Percentiles rank a stretch among this genome's conserved stretches.
phyloP scores from a whole-genome alignment of 1,284 basidiomycete species.

The Leccinum subrobustum region DNA sequence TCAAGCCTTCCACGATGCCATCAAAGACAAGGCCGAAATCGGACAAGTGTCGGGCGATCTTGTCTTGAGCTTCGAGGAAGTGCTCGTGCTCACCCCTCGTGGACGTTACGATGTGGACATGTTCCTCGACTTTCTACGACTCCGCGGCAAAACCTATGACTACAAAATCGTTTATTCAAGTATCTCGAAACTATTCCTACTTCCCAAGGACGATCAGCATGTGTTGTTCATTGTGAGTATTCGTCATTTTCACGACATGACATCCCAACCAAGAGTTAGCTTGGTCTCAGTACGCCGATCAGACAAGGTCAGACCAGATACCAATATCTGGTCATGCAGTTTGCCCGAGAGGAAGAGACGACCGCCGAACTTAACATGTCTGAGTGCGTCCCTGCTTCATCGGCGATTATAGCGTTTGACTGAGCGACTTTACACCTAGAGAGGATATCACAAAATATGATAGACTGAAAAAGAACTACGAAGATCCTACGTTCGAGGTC shows the following conservation, averaged over 20 bases:
- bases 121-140: slow-evolving; percentile 90
- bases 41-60: slow-evolving; percentile 78
- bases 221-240: slow-evolving; percentile 86
- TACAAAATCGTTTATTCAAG: slow-evolving; percentile 95
- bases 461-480: slow-evolving; percentile 87
- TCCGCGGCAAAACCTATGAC: slow-evolving; percentile 98
- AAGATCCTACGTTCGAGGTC: slow-evolving; percentile 93
- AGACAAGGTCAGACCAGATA: slow-evolving; percentile 98
- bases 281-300: slow-evolving; percentile 90
- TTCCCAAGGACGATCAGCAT: slow-evolving; percentile 97
- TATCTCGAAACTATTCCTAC: slow-evolving; percentile 88
- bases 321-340: slow-evolving; percentile 97
- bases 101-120: slow-evolving; percentile 98
- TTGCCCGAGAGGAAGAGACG: slow-evolving; percentile 95
- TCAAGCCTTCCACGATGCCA: slow-evolving; percentile 93
- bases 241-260: neutral
- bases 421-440: slow-evolving; percentile 7
- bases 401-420: neutral
- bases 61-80: slow-evolving; percentile 88
- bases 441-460: slow-evolving; percentile 63
- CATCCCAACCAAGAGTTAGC: slow-evolving; percentile 41
- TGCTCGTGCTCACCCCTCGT: slow-evolving; percentile 94
- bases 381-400: slow-evolving; percentile 58
- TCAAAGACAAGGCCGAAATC: slow-evolving; percentile 97
- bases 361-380: slow-evolving; percentile 93